Conservation (phyloP, 2,329 filamentous ascomycete species). For the Sporothrix curviconia region DNA sequence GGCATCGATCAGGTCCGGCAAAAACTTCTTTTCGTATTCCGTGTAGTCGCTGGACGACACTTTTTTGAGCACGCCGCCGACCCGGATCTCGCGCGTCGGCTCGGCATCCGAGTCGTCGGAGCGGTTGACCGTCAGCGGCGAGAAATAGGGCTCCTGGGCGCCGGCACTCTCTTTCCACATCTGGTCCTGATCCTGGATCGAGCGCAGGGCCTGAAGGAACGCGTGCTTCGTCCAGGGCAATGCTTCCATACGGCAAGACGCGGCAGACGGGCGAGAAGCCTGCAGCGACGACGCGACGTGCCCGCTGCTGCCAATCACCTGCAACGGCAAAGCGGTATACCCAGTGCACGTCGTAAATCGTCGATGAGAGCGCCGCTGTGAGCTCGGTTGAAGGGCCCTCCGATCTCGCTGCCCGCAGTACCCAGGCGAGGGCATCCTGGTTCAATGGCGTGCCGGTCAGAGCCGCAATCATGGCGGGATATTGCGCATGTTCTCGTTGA, state of each 20-base stretch:
- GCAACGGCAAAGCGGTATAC: slow-evolving; percentile 27
- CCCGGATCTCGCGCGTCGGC: slow-evolving; percentile 2
- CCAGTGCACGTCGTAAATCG: slow-evolving; percentile 29
- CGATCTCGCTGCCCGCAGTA: neutral
- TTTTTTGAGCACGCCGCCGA: slow-evolving; percentile 8
- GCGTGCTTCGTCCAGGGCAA: slow-evolving; percentile 8
- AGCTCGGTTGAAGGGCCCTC: slow-evolving; percentile 1
- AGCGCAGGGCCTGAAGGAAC: slow-evolving; percentile 23
- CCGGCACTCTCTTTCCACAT: slow-evolving; percentile 22
- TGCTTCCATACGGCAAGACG: slow-evolving; percentile 9
- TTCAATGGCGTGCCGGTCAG: slow-evolving; percentile 26
- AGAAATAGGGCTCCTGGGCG: slow-evolving; percentile 25
- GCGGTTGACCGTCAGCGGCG: slow-evolving; percentile 15
- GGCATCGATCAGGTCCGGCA: slow-evolving; percentile 75
- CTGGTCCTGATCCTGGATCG: slow-evolving; percentile 24
- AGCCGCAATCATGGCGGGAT: slow-evolving; percentile 40
- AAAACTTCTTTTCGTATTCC: slow-evolving; percentile 73
- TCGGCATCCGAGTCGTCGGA: neutral
- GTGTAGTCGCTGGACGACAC: slow-evolving; percentile 36
- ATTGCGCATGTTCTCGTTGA: slow-evolving; percentile 41
- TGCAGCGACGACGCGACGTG: neutral
- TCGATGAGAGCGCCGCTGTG: slow-evolving; percentile 7
- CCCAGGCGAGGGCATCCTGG: slow-evolving; percentile 13
- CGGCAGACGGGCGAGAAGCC: neutral
- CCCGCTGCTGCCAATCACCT: slow-evolving; percentile 22